Evolutionary conservation across 1,284 basidiomycete genomes (phyloP).

Genomic region (Clitocybe nebularis): DNA sequence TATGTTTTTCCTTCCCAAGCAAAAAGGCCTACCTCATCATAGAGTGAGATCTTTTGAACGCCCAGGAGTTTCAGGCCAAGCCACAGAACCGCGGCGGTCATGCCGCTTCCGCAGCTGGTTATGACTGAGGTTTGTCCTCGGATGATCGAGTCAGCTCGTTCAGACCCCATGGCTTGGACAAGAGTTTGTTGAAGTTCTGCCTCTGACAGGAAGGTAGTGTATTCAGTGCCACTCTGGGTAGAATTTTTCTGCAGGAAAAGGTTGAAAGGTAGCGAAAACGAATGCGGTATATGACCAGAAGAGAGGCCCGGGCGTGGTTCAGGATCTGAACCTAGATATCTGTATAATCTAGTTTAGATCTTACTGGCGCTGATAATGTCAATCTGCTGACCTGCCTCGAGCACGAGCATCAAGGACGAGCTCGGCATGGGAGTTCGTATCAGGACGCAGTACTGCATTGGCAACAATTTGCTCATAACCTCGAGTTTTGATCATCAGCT

Average conservation of each 20-base stretch:
- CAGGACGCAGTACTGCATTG: slow-evolving; percentile 56
- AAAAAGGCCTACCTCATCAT: slow-evolving; percentile 71
- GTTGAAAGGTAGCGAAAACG: slow-evolving; percentile 83
- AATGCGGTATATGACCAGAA: slow-evolving; percentile 91
- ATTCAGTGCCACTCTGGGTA: slow-evolving; percentile 41
- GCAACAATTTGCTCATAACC: slow-evolving; percentile 82
- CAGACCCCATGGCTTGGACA: slow-evolving; percentile 53
- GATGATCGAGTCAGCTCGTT: slow-evolving; percentile 52
- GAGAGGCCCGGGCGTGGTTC: slow-evolving; percentile 88
- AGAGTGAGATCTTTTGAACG: slow-evolving; percentile 59
- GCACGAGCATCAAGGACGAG: slow-evolving; percentile 88
- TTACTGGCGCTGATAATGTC: not conserved
- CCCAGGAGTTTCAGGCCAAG: slow-evolving; percentile 74
- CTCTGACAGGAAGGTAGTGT: slow-evolving; percentile 61
- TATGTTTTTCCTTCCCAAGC: slow-evolving; percentile 2
- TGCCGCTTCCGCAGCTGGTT: slow-evolving; percentile 87
- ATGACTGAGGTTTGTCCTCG: slow-evolving; percentile 58
- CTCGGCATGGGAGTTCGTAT: slow-evolving; percentile 46
- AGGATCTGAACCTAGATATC: slow-evolving; percentile 77
- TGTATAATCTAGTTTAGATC: slow-evolving; percentile 25
- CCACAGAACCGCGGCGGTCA: slow-evolving; percentile 96
- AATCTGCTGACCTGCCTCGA: slow-evolving; percentile 55
- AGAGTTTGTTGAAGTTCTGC: slow-evolving; percentile 60
- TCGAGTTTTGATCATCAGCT: slow-evolving; percentile 26
- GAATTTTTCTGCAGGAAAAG: slow-evolving; percentile 62